Evolutionary conservation across 331 rosid genomes (phyloP), one percentile per base, ranked within the genome.

Genomic region (Pyrus hybrid): DNA sequence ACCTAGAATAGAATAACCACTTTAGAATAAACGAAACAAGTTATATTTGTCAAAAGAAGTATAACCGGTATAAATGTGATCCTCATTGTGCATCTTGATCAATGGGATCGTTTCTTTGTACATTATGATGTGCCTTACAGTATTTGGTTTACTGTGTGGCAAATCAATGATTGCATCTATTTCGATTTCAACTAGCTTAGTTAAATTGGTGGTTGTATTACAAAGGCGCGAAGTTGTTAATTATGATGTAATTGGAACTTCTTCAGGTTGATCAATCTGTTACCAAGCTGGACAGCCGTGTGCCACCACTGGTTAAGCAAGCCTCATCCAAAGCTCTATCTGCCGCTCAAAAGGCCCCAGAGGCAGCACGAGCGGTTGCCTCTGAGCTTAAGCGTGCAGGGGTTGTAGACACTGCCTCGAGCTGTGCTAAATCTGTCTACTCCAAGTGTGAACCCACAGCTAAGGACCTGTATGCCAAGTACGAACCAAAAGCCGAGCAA

Each of bases 401-500:
- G 5, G 88, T 93, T 2, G 83, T 76, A 20, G 91, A 87, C 58
- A 70, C 87, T 2, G 91, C 93, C 12, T 84, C 96, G 2, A 85
- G 83, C 3, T 10, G 79, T 4, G 93, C 96, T 1, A 91, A 87
- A 74, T 74, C 86, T 6, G 91, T 90, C 45, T 91, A 83, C 72
- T 26, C 85, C 5, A 91, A 79, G 79, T 93, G 32, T 9, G 96
- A 91, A 71, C 95, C 97, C 0, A 74, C 81, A 0, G 91, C 85
- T 2, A 88, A 83, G 79, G 79, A 58, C 51, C 80, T 85, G 45
- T 86, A 86, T 58, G 75, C 81, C 22, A 80, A 78, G 74, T 80
- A 82, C 21, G 89, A 87, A 80, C 96, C 87, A 1, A 81, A 86
- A 77, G 99, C 97, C 0, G 97, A 94, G 88, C 80, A 85, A 73